phyloP scores from a whole-genome alignment of 2,329 filamentous ascomycete genomes.

The Paecilomyces niveus region DNA sequence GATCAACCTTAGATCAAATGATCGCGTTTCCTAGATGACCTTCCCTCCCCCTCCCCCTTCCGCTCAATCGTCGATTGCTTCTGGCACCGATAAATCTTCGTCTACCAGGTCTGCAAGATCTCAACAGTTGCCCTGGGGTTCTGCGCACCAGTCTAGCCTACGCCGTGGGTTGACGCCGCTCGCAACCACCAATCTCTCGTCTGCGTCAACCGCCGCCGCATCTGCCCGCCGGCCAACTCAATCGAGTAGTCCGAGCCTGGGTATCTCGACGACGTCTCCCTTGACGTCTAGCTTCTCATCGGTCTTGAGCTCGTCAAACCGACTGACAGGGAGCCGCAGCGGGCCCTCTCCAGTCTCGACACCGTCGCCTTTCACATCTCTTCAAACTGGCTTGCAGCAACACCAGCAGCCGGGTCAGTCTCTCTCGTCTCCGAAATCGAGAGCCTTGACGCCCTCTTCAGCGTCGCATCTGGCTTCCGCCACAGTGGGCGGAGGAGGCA shows the following conservation, averaged over 20 bases:
- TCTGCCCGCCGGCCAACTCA: slow-evolving; percentile 38
- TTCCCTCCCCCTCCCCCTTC: slow-evolving; percentile 47
- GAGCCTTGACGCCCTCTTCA: slow-evolving; percentile 49
- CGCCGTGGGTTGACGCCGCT: slow-evolving; percentile 54
- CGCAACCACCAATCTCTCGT: slow-evolving; percentile 45
- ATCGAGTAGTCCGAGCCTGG: slow-evolving; percentile 43
- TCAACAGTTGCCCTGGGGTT: slow-evolving; percentile 53
- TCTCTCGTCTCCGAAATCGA: slow-evolving; percentile 49
- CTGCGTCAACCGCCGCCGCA: slow-evolving; percentile 32
- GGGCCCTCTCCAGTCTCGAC: slow-evolving; percentile 49
- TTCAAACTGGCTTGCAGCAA: slow-evolving; percentile 50
- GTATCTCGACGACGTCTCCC: slow-evolving; percentile 44
- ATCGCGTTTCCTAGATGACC: slow-evolving; percentile 51
- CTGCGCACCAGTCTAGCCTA: slow-evolving; percentile 47
- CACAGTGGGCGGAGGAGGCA: slow-evolving; percentile 45
- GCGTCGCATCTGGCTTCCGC: slow-evolving; percentile 50
- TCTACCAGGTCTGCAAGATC: slow-evolving; percentile 36
- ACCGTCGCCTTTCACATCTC: slow-evolving; percentile 48
- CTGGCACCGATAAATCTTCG: slow-evolving; percentile 42
- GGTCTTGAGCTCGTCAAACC: slow-evolving; percentile 43
- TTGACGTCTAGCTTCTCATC: slow-evolving; percentile 48
- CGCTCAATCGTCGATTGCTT: slow-evolving; percentile 46
- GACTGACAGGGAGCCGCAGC: slow-evolving; percentile 45
- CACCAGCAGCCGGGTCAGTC: slow-evolving; percentile 42
- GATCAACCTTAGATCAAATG: slow-evolving; percentile 40